phyloP scores from a whole-genome alignment of 2,329 filamentous ascomycete genomes.

The Pseudogymnoascus sp. region DNA sequence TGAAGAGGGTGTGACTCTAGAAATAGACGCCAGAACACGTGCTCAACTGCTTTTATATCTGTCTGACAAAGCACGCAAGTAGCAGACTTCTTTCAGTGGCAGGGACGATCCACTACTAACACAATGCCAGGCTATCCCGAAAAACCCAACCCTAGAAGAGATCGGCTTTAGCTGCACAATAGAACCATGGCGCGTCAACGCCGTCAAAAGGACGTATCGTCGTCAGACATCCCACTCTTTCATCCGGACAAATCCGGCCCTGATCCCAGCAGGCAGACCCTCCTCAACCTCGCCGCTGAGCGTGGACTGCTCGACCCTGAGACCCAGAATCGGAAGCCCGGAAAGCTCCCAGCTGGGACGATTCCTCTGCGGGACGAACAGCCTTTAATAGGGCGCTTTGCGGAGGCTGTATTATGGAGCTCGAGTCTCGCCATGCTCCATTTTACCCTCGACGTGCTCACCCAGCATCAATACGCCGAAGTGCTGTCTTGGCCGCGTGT shows the following conservation, averaged over 20 bases:
- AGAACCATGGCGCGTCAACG: constrained; percentile 41
- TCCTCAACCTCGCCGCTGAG: constrained; percentile 66
- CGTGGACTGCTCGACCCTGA: constrained; percentile 39
- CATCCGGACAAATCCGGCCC: constrained; percentile 63
- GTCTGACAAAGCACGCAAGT: not conserved
- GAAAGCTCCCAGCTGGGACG: constrained; percentile 20
- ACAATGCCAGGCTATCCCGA: not conserved
- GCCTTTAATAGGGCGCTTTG: constrained; percentile 24
- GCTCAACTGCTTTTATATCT: not conserved
- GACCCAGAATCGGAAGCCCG: constrained; percentile 21
- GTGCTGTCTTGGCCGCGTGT: constrained; percentile 54
- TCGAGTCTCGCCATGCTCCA: constrained; percentile 63
- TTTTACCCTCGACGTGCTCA: constrained; percentile 71
- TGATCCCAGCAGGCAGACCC: constrained; percentile 51
- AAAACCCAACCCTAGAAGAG: not conserved
- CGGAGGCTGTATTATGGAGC: constrained; percentile 50
- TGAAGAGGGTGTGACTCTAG: not conserved
- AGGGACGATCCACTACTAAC: not conserved
- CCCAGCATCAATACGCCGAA: constrained; percentile 71
- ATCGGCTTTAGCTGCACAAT: not conserved
- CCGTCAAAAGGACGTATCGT: constrained; percentile 39
- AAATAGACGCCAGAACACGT: constrained; percentile 5
- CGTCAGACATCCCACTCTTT: constrained; percentile 49
- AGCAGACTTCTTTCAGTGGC: not conserved
- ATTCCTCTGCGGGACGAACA: constrained; percentile 16